phyloP scores from a whole-genome alignment of 2,329 filamentous ascomycete genomes.

The Stagonosporopsis chrysanthemi region DNA sequence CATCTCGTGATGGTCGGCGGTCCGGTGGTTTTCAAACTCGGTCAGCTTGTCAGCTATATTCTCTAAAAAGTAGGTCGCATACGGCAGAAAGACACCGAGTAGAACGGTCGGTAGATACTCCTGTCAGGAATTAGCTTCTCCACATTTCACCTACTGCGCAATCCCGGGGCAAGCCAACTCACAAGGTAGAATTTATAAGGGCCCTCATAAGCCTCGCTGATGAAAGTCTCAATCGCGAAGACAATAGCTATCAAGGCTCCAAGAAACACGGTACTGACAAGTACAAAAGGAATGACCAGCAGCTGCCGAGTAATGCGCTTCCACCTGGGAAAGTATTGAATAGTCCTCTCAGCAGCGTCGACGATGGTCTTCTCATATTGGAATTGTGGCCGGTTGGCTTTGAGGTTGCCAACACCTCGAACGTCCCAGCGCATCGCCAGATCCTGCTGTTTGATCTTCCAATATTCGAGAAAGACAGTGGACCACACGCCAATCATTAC shows the following conservation, averaged over 20 bases:
- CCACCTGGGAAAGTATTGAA: conserved; percentile 41
- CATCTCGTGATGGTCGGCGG: conserved; percentile 42
- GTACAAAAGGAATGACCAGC: conserved; percentile 42
- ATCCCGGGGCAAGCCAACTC: not conserved
- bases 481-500: conserved; percentile 44
- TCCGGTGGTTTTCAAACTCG: conserved; percentile 47
- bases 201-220: conserved; percentile 45
- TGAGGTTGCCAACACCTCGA: conserved; percentile 39
- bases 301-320: conserved; percentile 41
- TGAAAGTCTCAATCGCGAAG: conserved; percentile 44
- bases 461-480: conserved; percentile 47
- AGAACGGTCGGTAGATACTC: conserved; percentile 45
- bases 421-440: conserved; percentile 46
- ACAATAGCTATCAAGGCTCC: conserved; percentile 38
- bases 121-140: conserved; percentile 25
- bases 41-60: conserved; percentile 39
- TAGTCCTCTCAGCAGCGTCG: conserved; percentile 36
- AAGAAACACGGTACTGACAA: conserved; percentile 38
- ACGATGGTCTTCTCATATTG: conserved; percentile 33
- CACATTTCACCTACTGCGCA: not conserved
- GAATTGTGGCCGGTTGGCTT: conserved; percentile 42
- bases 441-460: conserved; percentile 45
- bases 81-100: conserved; percentile 40
- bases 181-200: conserved; percentile 43
- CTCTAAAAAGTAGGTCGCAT: conserved; percentile 39